These are phyloP conservation scores for Esteya vermicola DNA, from an alignment of 2,329 filamentous ascomycete species.

Conservation along the genomic window DNA sequence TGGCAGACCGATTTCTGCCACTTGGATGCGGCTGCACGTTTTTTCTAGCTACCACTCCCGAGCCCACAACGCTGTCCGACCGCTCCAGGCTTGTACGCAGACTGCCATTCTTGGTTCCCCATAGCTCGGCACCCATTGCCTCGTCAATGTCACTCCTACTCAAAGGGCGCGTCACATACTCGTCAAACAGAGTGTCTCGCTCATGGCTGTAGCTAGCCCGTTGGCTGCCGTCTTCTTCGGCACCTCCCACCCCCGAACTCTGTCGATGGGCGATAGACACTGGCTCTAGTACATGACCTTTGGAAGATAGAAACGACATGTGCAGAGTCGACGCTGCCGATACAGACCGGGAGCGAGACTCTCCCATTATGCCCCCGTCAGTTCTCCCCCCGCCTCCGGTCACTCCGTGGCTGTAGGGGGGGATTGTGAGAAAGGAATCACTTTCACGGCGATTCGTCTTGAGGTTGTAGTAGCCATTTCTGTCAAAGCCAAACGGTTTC, in stretches of 20 bases:
- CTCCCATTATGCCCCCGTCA: too few relatives aligned
- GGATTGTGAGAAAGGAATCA: conserved; percentile 3
- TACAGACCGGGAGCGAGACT: conserved; percentile 5
- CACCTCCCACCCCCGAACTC: neutral
- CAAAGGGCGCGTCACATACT: conserved; percentile 11
- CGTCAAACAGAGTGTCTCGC: conserved; percentile 15
- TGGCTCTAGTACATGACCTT: too few relatives aligned
- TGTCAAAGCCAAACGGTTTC: conserved; percentile 31
- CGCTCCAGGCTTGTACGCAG: conserved; percentile 8
- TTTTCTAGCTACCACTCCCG: conserved; percentile 9
- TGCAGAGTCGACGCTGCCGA: conserved; percentile 3
- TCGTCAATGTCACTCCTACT: conserved; percentile 14
- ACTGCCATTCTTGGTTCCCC: conserved; percentile 9
- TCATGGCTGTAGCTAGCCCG: conserved; percentile 14
- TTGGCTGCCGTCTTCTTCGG: neutral
- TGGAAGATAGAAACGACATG: too few relatives aligned
- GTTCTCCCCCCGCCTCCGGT: too few relatives aligned
- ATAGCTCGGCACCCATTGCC: conserved; percentile 20
- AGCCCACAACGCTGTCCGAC: conserved; percentile 14
- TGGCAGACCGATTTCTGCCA: conserved; percentile 15
- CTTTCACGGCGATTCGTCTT: conserved; percentile 13
- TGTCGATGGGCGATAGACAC: too few relatives aligned
- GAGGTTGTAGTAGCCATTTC: conserved; percentile 13
- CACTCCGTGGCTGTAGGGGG: conserved; percentile 1
- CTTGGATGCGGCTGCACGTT: conserved; percentile 7